Conservation (phyloP, 345 rosid species). For the Mangifera indica region DNA sequence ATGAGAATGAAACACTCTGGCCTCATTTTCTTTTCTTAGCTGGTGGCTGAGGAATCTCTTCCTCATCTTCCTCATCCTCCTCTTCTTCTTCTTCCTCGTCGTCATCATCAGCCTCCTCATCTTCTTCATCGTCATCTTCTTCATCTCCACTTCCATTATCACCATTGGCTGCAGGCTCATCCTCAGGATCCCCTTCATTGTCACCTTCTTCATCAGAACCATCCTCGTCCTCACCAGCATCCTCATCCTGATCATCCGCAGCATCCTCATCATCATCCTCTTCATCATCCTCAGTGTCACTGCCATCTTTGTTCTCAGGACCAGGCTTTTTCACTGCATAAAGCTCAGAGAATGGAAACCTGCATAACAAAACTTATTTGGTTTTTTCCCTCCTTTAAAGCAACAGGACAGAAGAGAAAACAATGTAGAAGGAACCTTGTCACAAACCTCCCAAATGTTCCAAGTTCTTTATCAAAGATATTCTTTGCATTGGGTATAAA, state of each 20-base stretch:
- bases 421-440: slow-evolving; percentile 10
- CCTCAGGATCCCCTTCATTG: slow-evolving; percentile 42
- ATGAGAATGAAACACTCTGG: neutral
- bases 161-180: slow-evolving; percentile 44
- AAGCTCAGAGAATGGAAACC: slow-evolving; percentile 44
- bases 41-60: slow-evolving; percentile 54
- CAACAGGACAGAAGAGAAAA: neutral
- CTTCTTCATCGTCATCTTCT: slow-evolving; percentile 38
- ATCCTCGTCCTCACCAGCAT: slow-evolving; percentile 40
- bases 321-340: slow-evolving; percentile 36
- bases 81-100: slow-evolving; percentile 29
- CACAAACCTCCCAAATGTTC: slow-evolving; percentile 36
- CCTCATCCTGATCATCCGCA: slow-evolving; percentile 45
- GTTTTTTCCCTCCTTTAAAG: slow-evolving; percentile 2
- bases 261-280: slow-evolving; percentile 38
- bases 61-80: slow-evolving; percentile 39
- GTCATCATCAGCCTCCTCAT: slow-evolving; percentile 28
- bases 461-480: slow-evolving; percentile 26
- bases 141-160: slow-evolving; percentile 45
- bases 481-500: slow-evolving; percentile 27
- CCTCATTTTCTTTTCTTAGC: slow-evolving; percentile 59
- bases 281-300: slow-evolving; percentile 56
- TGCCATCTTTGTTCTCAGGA: slow-evolving; percentile 42
- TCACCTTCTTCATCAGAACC: slow-evolving; percentile 37
- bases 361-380: slow-evolving; percentile 25